Conservation (phyloP, 345 rosid species). For the Citropsis articulata region DNA sequence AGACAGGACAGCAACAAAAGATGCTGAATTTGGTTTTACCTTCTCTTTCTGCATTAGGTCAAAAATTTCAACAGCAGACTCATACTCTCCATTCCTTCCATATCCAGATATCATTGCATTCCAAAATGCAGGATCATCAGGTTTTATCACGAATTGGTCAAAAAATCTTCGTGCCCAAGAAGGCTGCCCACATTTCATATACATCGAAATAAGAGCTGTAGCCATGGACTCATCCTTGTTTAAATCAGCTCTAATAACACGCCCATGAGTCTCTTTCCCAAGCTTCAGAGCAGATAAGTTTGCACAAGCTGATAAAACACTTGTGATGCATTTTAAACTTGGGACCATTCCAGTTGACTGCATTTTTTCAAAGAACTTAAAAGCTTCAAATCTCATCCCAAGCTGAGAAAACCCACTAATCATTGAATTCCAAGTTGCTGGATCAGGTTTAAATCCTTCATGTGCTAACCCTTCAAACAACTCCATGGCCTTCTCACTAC, state of each 20-base stretch:
- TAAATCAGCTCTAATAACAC: constrained; percentile 36
- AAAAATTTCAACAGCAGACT: constrained; percentile 47
- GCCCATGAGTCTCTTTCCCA: constrained; percentile 64
- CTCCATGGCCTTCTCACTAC: constrained; percentile 40
- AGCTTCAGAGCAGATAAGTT: constrained; percentile 37
- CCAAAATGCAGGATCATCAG: constrained; percentile 66
- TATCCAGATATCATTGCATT: constrained; percentile 75
- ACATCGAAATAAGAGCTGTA: constrained; percentile 56
- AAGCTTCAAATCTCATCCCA: constrained; percentile 46
- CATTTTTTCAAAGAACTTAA: constrained; percentile 56
- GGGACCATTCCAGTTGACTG: constrained; percentile 33
- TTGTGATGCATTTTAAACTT: constrained; percentile 55
- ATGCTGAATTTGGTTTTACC: constrained; percentile 50
- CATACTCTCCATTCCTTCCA: constrained; percentile 60
- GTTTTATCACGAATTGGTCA: constrained; percentile 41
- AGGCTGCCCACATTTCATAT: constrained; percentile 59
- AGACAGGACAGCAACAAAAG: constrained; percentile 46
- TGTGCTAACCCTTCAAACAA: constrained; percentile 43
- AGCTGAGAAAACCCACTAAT: constrained; percentile 57
- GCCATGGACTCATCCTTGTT: constrained; percentile 37
- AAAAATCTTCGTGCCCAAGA: constrained; percentile 41
- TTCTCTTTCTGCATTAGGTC: constrained; percentile 39
- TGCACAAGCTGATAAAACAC: constrained; percentile 62
- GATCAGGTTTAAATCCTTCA: constrained; percentile 55
- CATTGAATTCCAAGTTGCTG: constrained; percentile 69